These are phyloP conservation scores for Euphorbia lathyris DNA, from an alignment of 345 rosid species.

Conservation along the genomic window DNA sequence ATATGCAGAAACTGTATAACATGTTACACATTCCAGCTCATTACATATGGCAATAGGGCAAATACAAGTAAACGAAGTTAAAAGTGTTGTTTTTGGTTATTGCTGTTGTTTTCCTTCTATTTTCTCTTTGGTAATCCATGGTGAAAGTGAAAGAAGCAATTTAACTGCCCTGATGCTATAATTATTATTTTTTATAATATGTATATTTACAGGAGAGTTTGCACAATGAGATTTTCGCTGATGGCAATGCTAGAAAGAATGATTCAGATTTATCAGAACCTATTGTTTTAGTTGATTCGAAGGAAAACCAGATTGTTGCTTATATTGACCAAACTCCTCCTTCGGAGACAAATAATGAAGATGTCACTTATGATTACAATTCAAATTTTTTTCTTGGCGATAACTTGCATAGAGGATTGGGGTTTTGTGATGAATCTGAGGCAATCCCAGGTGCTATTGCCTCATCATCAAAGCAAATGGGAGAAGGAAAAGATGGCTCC, in stretches of 20 bases:
- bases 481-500: slow-evolving; percentile 30
- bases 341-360: slow-evolving; percentile 31
- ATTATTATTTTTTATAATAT: neutral
- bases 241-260: slow-evolving; percentile 10
- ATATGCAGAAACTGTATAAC: neutral
- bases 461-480: slow-evolving; percentile 41
- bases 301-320: slow-evolving; percentile 49
- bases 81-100: neutral
- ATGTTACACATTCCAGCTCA: neutral
- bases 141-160: neutral
- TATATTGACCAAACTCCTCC: slow-evolving; percentile 55
- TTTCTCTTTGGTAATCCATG: neutral
- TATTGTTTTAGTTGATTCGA: slow-evolving; percentile 45
- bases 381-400: slow-evolving; percentile 66
- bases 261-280: slow-evolving; percentile 31
- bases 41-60: neutral
- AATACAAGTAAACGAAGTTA: neutral
- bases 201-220: slow-evolving; percentile 34
- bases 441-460: slow-evolving; percentile 39
- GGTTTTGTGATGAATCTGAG: slow-evolving; percentile 55
- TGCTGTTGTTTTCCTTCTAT: neutral
- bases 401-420: slow-evolving; percentile 58
- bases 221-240: slow-evolving; percentile 15
- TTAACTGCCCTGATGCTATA: neutral
- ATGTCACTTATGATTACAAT: slow-evolving; percentile 49